Conservation (phyloP, 2,329 filamentous ascomycete species). For the Hymenoscyphus occultus region DNA sequence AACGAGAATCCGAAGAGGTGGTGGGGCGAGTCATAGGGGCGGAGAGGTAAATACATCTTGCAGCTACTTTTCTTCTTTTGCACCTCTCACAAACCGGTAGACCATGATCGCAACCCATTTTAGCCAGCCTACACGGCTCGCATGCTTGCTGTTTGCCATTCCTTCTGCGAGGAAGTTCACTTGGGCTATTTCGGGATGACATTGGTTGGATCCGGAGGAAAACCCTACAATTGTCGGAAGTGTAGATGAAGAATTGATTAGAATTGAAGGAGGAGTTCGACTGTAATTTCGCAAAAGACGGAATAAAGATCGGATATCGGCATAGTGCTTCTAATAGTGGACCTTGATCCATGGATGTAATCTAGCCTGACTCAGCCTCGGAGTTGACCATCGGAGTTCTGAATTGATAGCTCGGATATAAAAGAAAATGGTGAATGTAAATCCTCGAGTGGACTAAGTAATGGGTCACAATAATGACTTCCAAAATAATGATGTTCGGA, state of each 20-base stretch:
- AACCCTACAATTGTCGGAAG: background rate
- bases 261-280: background rate
- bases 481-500: too few relatives aligned
- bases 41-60: conserved; percentile 30
- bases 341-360: background rate
- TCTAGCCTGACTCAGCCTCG: background rate
- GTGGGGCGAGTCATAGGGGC: conserved; percentile 30
- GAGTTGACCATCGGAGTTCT: background rate
- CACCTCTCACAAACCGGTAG: conserved; percentile 31
- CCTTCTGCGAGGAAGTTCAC: conserved; percentile 23
- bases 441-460: too few relatives aligned
- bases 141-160: conserved; percentile 33
- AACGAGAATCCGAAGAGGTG: background rate
- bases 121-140: conserved; percentile 33
- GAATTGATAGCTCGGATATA: too few relatives aligned
- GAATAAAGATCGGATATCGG: conserved; percentile 1
- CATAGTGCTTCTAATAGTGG: background rate
- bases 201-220: background rate
- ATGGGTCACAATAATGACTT: too few relatives aligned
- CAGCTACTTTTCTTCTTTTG: conserved; percentile 25
- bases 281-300: background rate
- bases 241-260: background rate
- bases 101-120: conserved; percentile 32
- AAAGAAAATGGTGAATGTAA: too few relatives aligned
- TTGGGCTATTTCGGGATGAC: conserved; percentile 8